Conservation (phyloP, 1,284 basidiomycete genomes). For the Puccinia hordei region DNA sequence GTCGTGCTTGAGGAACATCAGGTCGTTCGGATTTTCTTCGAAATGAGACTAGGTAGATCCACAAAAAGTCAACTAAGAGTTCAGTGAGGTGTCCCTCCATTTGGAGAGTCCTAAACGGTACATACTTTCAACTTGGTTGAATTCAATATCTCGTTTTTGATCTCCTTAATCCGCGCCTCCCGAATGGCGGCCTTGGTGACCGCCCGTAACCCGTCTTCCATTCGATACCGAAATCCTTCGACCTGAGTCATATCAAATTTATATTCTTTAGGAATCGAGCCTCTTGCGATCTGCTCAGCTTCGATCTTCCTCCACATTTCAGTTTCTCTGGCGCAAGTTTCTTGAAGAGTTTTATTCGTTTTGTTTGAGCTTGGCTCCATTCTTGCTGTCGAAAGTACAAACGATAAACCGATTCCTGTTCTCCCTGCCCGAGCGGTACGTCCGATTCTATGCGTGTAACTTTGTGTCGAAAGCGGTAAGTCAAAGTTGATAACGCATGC, state of each 20-base stretch:
- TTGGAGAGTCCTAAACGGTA: slow-evolving; percentile 24
- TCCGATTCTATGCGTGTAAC: slow-evolving; percentile 95
- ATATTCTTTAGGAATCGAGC: slow-evolving; percentile 83
- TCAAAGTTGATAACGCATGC: slow-evolving; percentile 99
- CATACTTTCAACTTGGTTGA: slow-evolving; percentile 91
- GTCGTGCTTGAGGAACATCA: slow-evolving; percentile 91
- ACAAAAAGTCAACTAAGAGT: background rate
- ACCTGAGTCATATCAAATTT: slow-evolving; percentile 90
- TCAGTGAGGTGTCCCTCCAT: background rate
- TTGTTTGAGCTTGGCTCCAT: slow-evolving; percentile 66
- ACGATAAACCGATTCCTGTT: slow-evolving; percentile 87
- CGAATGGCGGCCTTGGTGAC: slow-evolving; percentile 83
- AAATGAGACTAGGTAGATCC: slow-evolving; percentile 83
- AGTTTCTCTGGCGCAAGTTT: slow-evolving; percentile 69
- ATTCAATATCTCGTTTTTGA: slow-evolving; percentile 90
- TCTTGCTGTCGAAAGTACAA: slow-evolving; percentile 73
- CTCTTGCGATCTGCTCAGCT: slow-evolving; percentile 70
- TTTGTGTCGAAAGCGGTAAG: slow-evolving; percentile 79
- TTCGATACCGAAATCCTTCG: slow-evolving; percentile 96
- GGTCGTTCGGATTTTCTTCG: slow-evolving; percentile 91
- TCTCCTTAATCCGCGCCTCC: slow-evolving; percentile 90
- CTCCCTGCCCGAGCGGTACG: slow-evolving; percentile 93
- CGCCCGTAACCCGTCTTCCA: slow-evolving; percentile 89
- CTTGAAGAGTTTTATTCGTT: slow-evolving; percentile 62
- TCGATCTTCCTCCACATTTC: slow-evolving; percentile 75